Conservation (phyloP, 441 rosid genomes). For the Erysimum cheiri region DNA sequence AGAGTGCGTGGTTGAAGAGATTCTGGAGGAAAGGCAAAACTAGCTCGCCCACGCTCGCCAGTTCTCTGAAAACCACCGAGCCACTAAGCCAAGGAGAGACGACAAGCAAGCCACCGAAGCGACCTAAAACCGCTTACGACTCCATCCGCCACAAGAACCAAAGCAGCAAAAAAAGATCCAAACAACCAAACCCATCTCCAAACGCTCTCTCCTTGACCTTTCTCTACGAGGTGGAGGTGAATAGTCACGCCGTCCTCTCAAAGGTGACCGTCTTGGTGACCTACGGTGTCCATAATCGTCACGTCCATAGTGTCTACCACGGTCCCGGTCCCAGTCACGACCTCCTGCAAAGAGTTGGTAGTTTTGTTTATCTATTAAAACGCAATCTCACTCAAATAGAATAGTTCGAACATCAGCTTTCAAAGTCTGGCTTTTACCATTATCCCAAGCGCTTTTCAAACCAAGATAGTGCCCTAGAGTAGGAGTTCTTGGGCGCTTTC, state of each 20-base stretch:
- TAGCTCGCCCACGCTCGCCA: no score
- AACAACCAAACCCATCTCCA: no score
- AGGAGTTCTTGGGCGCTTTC: slow-evolving; percentile 93
- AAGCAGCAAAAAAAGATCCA: no score
- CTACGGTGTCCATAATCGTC: slow-evolving; percentile 71
- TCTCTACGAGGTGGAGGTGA: slow-evolving; percentile 51
- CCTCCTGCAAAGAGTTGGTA: slow-evolving; percentile 2
- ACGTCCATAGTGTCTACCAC: slow-evolving; percentile 53
- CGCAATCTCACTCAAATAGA: slow-evolving; percentile 10
- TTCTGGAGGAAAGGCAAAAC: no score
- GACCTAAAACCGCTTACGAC: no score
- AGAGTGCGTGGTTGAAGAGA: no score
- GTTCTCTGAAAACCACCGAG: no score
- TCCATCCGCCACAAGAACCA: no score
- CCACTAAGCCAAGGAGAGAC: no score
- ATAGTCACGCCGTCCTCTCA: slow-evolving; percentile 57
- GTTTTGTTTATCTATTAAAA: not conserved
- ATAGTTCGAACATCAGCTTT: no score
- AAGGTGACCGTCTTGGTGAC: slow-evolving; percentile 72
- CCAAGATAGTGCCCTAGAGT: slow-evolving; percentile 99
- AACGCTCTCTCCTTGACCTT: slow-evolving; percentile 70
- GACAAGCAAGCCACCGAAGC: no score
- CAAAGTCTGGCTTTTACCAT: slow-evolving; percentile 39
- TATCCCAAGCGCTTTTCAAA: slow-evolving; percentile 75
- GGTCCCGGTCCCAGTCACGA: slow-evolving; percentile 36